These are phyloP conservation scores for Lizonia empirigonia DNA, from an alignment of 2,329 filamentous ascomycete species.

Conservation along the genomic window DNA sequence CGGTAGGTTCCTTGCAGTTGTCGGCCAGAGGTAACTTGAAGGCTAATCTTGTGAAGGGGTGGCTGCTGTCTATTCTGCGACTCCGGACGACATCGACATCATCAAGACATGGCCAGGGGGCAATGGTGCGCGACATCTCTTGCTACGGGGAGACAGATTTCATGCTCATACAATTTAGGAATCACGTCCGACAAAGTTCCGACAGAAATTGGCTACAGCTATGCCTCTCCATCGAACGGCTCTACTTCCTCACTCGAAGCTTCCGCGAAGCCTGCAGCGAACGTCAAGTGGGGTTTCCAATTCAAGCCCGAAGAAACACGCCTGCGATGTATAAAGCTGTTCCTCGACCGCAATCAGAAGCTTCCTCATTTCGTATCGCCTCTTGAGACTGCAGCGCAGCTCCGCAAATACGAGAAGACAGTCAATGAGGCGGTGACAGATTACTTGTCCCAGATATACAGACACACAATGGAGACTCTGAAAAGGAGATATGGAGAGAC, in stretches of 20 bases:
- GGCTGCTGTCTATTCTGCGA: conserved; percentile 74
- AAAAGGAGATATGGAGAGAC: conserved; percentile 75
- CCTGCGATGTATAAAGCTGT: conserved; percentile 82
- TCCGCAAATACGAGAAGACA: conserved; percentile 76
- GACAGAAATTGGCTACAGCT: conserved; percentile 70
- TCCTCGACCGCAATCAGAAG: conserved; percentile 80
- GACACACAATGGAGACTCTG: conserved; percentile 79
- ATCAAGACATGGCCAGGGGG: conserved; percentile 83
- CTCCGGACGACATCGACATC: conserved; percentile 79
- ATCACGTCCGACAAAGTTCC: conserved; percentile 90
- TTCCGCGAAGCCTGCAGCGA: conserved; percentile 26
- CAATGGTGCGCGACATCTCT: conserved; percentile 59
- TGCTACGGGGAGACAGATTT: background rate
- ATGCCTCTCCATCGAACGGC: conserved; percentile 18
- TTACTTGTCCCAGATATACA: conserved; percentile 76
- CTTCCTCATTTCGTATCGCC: conserved; percentile 80
- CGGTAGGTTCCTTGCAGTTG: conserved; percentile 51
- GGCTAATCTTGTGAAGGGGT: conserved; percentile 55
- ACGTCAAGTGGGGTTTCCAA: conserved; percentile 78
- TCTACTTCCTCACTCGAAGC: conserved; percentile 29
- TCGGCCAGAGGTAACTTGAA: background rate
- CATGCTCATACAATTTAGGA: conserved; percentile 29
- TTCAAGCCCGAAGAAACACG: conserved; percentile 78
- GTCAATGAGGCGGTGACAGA: conserved; percentile 80
- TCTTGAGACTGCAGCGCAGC: conserved; percentile 75